Conservation (phyloP, 2,329 filamentous ascomycete genomes). For the Exophiala lecanii-corni region DNA sequence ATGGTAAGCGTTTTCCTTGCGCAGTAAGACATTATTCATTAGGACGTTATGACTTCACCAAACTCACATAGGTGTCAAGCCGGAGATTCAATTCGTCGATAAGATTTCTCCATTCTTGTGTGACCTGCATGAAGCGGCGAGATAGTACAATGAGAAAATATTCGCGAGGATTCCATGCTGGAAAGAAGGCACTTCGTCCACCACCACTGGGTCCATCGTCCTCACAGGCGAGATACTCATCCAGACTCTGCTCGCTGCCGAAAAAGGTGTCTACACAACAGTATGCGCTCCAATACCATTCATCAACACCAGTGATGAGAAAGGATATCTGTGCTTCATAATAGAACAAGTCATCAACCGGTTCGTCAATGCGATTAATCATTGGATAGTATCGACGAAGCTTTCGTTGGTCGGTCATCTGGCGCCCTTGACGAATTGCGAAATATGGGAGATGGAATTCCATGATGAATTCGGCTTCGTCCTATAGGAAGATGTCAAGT, state of each 20-base stretch:
- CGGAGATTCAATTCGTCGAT: conserved; percentile 3
- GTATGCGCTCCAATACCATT: conserved; percentile 20
- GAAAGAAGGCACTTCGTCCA: conserved; percentile 2
- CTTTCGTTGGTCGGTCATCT: neutral
- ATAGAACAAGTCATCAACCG: conserved; percentile 1
- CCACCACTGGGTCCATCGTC: conserved; percentile 11
- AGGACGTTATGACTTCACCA: neutral
- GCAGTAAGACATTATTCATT: too few relatives aligned
- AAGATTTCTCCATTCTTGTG: conserved; percentile 9
- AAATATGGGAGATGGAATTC: conserved; percentile 14
- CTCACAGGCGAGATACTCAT: conserved; percentile 3
- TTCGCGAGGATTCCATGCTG: conserved; percentile 15
- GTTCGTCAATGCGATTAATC: neutral
- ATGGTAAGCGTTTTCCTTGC: neutral
- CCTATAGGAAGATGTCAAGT: too few relatives aligned
- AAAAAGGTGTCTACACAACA: conserved; percentile 13
- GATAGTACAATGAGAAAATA: conserved; percentile 18
- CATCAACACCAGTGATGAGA: conserved; percentile 14
- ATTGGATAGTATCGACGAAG: neutral
- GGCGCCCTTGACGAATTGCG: conserved; percentile 3
- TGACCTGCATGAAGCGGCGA: conserved; percentile 3
- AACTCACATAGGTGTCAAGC: conserved; percentile 6
- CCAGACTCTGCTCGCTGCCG: conserved; percentile 6
- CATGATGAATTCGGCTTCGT: conserved; percentile 4
- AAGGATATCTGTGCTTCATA: conserved; percentile 10